Percentiles rank a stretch among this genome's conserved stretches.
phyloP scores from a whole-genome alignment of 1,284 basidiomycete species.

The Cryptococcus sp. region DNA sequence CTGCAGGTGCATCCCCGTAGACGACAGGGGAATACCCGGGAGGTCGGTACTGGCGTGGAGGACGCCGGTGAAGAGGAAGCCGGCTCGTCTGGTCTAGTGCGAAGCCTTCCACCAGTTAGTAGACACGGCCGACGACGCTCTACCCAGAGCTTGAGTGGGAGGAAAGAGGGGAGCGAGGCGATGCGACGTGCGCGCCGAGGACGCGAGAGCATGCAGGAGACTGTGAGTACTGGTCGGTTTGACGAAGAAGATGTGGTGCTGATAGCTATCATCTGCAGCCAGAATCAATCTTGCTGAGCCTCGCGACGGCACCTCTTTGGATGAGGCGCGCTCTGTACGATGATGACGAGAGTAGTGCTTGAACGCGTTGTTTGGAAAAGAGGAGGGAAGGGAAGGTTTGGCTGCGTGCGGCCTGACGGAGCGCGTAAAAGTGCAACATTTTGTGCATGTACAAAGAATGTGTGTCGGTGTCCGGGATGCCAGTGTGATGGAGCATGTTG shows the following conservation, averaged over 20 bases:
- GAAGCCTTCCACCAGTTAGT: background rate
- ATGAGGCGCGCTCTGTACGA: conserved; percentile 1
- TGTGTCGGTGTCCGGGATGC: too few relatives aligned
- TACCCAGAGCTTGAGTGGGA: conserved; percentile 1
- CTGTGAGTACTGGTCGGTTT: conserved; percentile 10
- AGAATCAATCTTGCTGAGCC: conserved; percentile 23
- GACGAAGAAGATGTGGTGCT: background rate
- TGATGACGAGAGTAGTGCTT: background rate
- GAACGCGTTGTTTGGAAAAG: too few relatives aligned
- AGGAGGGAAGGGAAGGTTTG: too few relatives aligned
- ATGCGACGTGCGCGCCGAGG: conserved; percentile 1
- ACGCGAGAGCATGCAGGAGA: conserved; percentile 14
- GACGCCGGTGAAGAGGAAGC: too few relatives aligned
- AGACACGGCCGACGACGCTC: background rate
- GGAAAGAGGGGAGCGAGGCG: background rate
- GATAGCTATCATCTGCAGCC: conserved; percentile 10
- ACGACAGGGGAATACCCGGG: too few relatives aligned
- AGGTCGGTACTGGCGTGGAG: too few relatives aligned
- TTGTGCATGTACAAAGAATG: too few relatives aligned
- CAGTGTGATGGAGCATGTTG: background rate
- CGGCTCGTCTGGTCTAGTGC: background rate
- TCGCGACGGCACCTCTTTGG: conserved; percentile 28
- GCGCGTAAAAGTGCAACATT: too few relatives aligned
- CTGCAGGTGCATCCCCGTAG: background rate
- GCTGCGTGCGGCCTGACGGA: too few relatives aligned